Conservation (phyloP, 1,139 yeast genomes). For the Geotrichum reessii region DNA sequence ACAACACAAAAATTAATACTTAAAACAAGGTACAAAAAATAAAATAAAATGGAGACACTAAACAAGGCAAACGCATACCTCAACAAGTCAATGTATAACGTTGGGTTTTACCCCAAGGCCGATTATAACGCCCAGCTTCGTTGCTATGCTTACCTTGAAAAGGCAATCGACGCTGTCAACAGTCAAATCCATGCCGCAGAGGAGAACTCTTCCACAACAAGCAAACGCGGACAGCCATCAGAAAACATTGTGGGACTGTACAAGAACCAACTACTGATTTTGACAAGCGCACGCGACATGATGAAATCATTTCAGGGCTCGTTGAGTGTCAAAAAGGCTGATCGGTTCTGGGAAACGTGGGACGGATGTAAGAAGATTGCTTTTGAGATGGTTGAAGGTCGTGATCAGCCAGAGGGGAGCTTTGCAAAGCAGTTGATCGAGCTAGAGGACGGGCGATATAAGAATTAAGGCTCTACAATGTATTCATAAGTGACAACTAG, state of each 20-base stretch:
- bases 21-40: too few species aligned
- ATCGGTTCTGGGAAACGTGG: slow-evolving; percentile 8
- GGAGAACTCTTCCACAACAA: background rate
- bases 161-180: slow-evolving; percentile 22
- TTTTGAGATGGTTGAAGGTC: slow-evolving; percentile 5
- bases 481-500: background rate
- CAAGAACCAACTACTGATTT: background rate
- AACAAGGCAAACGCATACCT: slow-evolving; percentile 9
- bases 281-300: slow-evolving; percentile 2
- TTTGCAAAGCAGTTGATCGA: background rate
- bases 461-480: background rate
- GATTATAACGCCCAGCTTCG: slow-evolving; percentile 33
- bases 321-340: slow-evolving; percentile 4
- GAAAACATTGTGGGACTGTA: background rate
- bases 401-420: background rate
- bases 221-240: background rate
- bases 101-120: slow-evolving; percentile 29
- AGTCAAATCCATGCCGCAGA: slow-evolving; percentile 9
- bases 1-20: background rate
- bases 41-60: background rate
- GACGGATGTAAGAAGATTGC: slow-evolving; percentile 7
- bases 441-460: slow-evolving; percentile 5
- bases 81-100: slow-evolving; percentile 25
- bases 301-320: slow-evolving; percentile 5
- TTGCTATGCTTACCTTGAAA: slow-evolving; percentile 29